Evolutionary conservation across 2,329 filamentous ascomycete species (phyloP), one percentile per base, ranked within the genome.

Genomic region (Zymoseptoria crescenta): DNA sequence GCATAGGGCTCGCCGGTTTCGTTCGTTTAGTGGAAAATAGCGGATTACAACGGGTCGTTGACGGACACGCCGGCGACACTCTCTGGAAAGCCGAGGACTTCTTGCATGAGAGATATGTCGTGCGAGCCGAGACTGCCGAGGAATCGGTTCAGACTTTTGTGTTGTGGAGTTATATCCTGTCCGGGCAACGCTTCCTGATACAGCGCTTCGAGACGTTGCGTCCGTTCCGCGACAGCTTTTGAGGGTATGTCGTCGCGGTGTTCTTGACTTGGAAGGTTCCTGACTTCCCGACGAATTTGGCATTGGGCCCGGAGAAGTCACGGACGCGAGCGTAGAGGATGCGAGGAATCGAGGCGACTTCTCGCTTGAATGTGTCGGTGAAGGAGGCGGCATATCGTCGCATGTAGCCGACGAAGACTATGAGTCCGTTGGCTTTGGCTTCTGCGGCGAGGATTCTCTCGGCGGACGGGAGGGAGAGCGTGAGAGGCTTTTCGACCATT

Each of bases 321-420:
- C 78, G 67, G 1, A 80, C 75, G 1, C 83, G 73, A 0, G 80
- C 83, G 64, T 87, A 86, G 20, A 77, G 70, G 10, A 87, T 81
- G 53, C 78, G 75, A 0, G 75, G 76, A 30, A 85, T 76, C 0
- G 69, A 71, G 0, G 73, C 77, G 0, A 87, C 73, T 62, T 87
- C 83, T 7, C 73, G 69, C 59, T 78, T 74, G 49, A 86, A 76
- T 0, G 80, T 78, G 24, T 81, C 75, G 0, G 75, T 70, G 62
- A 85, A 85, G 0, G 78, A 76, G 0, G 79, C 72, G 0, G 84
- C 83, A 65, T 85, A 85, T n/a, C 84, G 76, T 20, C 84, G 74
- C 76, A 84, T 84, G 57, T 82, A 84, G 1, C 83, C 83, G 0
- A 87, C 81, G 65, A 87, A 82, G 1, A 85, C 76, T 29, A 69